Conservation (phyloP, 176 grass and related monocot species). For the Aegilops umbellulata region DNA sequence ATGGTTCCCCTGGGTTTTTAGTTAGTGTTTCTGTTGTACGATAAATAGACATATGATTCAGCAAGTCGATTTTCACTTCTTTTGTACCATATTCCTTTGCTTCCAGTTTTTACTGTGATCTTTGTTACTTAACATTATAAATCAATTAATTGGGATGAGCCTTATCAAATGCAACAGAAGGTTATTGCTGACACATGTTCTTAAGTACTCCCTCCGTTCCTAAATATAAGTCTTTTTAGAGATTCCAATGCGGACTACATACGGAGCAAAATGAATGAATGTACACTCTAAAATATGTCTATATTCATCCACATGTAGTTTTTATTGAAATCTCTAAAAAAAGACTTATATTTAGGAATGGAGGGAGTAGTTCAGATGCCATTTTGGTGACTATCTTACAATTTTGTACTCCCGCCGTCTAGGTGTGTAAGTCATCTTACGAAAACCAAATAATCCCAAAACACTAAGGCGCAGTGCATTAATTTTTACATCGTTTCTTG, state of each 20-base stretch:
- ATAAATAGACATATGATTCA: not conserved
- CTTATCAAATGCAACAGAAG: not conserved
- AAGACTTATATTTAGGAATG: too few species aligned
- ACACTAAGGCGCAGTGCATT: too few species aligned
- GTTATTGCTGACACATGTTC: not conserved
- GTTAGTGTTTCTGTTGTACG: not conserved
- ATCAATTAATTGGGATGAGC: not conserved
- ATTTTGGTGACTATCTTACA: not conserved
- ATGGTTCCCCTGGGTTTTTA: not conserved
- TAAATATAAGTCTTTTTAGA: too few species aligned
- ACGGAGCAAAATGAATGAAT: too few species aligned
- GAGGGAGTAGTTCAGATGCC: not conserved
- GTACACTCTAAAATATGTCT: too few species aligned
- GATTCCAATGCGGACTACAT: too few species aligned
- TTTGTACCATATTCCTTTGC: not conserved
- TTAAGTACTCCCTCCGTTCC: not conserved
- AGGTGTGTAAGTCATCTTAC: too few species aligned
- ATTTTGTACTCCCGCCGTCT: too few species aligned
- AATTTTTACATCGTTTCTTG: too few species aligned
- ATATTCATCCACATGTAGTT: too few species aligned
- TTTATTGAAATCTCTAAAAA: too few species aligned
- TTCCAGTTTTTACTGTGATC: not conserved
- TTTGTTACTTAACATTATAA: not conserved
- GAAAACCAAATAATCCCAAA: too few species aligned
- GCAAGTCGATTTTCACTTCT: not conserved